Conservation (phyloP, 306 rosid genomes). For the Quercus suber region DNA sequence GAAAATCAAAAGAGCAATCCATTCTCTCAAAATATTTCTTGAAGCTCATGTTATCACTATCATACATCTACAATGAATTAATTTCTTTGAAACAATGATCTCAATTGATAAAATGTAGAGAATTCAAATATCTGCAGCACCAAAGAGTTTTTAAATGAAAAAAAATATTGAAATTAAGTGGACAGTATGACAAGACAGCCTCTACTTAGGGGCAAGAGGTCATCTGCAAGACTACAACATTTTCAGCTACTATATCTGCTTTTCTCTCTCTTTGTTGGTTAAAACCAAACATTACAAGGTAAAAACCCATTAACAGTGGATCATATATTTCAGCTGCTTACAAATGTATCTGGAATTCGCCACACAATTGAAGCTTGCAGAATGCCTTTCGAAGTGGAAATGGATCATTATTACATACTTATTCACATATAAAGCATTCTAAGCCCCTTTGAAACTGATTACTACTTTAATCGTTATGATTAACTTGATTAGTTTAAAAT, state of each 20-base stretch:
- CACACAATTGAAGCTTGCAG: too few relatives aligned
- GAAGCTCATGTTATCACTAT: neutral
- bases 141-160: neutral
- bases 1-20: neutral
- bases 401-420: too few relatives aligned
- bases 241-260: neutral
- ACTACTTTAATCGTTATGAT: too few relatives aligned
- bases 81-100: neutral
- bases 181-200: neutral
- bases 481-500: too few relatives aligned
- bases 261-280: neutral
- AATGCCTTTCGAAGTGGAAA: too few relatives aligned
- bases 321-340: too few relatives aligned
- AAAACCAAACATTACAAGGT: neutral
- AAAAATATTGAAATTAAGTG: neutral
- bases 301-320: too few relatives aligned
- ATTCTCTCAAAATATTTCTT: neutral
- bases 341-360: too few relatives aligned
- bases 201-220: too few relatives aligned
- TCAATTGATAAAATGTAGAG: neutral
- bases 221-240: too few relatives aligned
- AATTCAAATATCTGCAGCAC: neutral
- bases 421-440: too few relatives aligned
- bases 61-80: neutral
- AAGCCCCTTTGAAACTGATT: too few relatives aligned